These are phyloP conservation scores for Penicillium psychrofluorescens DNA, from an alignment of 495 filamentous ascomycete genomes.

Conservation along the genomic window DNA sequence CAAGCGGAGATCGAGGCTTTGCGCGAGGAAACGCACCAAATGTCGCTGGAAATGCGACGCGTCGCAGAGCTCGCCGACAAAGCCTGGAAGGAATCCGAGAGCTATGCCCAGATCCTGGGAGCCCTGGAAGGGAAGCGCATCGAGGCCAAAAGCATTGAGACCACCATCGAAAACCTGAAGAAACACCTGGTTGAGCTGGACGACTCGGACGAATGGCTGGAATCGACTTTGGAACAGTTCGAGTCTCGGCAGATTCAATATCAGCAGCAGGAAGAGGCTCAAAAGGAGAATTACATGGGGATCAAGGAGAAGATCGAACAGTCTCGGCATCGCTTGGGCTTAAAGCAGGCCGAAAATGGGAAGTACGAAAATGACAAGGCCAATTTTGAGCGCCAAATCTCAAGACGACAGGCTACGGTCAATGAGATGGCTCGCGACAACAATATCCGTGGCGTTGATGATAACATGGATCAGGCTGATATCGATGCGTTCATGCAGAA, in stretches of 20 bases:
- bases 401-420: conserved; percentile 61
- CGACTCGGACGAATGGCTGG: conserved; percentile 73
- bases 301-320: conserved; percentile 56
- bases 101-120: conserved; percentile 58
- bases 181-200: conserved; percentile 63
- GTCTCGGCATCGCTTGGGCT: conserved; percentile 48
- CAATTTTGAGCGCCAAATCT: conserved; percentile 73
- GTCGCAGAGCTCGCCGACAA: conserved; percentile 49
- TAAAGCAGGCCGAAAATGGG: conserved; percentile 76
- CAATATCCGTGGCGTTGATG: conserved; percentile 76
- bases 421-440: conserved; percentile 72
- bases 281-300: conserved; percentile 53
- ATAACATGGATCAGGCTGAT: conserved; percentile 63
- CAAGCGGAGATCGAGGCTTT: conserved; percentile 67
- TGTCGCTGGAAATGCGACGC: conserved; percentile 49
- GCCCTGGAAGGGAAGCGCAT: conserved; percentile 69
- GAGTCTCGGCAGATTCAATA: conserved; percentile 62
- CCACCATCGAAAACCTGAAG: conserved; percentile 62
- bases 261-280: conserved; percentile 52
- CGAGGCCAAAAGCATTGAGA: conserved; percentile 53
- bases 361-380: conserved; percentile 79
- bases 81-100: conserved; percentile 52
- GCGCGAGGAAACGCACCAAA: conserved; percentile 46
- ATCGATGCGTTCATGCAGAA: conserved; percentile 72
- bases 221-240: conserved; percentile 72